Evolutionary conservation across 441 rosid species (phyloP), one percentile per base, ranked within the genome.

Genomic region (Pelargonium fulgidum): DNA sequence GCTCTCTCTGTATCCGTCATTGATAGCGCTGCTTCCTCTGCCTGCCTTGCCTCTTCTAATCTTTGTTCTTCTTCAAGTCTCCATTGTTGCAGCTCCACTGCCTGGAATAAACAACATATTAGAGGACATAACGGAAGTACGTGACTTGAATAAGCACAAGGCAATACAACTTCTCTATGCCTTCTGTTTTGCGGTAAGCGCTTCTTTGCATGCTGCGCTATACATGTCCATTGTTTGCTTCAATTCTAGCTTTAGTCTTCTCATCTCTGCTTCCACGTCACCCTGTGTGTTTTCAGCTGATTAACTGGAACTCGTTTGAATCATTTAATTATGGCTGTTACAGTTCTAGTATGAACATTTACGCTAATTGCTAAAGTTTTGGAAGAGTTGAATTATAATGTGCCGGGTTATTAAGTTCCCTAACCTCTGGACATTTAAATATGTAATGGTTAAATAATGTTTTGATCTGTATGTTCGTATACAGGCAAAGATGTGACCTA

Each of bases 191-290:
- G 94, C 97, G 59, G 79, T 74, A 29, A 92, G 80, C 62, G 97
- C 98, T 86, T 90, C 97, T 80, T 77, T 90, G 80, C 99, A 94
- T 39, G 98, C 99, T 45, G 83, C 80, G 66, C 86, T 84, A 75
- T 94, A 94, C 86, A 92, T 74, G 42, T 87, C 93, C 85, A 90
- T 87, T 42, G 99, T 92, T 81, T 92, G 94, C 81, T 90, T 92
- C 77, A 94, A 79, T 85, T 94, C 99, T 63, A 76, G 77, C 83
- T 79, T 91, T 72, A 94, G 71, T 80, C 91, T 86, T 79, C 86
- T 81, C 97, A 94, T 89, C 78, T 94, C 99, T 48, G 84, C 73
- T 83, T 90, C 98, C 74, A 86, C 85, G 12, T 90, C 96, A 58
- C 87, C 98, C 96, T 94, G 74, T 20, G 19, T 17, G 17, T 74